Conservation (phyloP, 192 early-diverging fungal genomes). For the Funneliformis mosseae region DNA sequence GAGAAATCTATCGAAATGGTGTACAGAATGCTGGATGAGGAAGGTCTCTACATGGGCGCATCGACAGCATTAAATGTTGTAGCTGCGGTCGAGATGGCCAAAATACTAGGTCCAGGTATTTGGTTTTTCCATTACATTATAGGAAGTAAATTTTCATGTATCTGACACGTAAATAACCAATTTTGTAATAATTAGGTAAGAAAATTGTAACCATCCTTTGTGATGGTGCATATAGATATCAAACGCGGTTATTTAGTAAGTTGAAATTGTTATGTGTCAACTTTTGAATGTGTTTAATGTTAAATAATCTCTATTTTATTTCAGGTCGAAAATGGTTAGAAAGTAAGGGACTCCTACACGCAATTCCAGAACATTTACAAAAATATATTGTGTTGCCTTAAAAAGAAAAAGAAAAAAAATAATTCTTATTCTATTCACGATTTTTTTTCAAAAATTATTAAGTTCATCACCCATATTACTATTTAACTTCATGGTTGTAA, state of each 20-base stretch:
- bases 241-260: conserved; percentile 78
- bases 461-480: too few species aligned
- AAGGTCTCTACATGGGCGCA: conserved; percentile 92
- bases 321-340: conserved; percentile 80
- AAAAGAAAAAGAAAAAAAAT: neutral
- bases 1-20: conserved; percentile 83
- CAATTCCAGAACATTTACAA: conserved; percentile 82
- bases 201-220: conserved; percentile 86
- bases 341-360: conserved; percentile 73
- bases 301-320: neutral
- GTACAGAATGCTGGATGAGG: conserved; percentile 88
- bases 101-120: conserved; percentile 76
- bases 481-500: too few species aligned
- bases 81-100: conserved; percentile 90
- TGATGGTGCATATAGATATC: conserved; percentile 89
- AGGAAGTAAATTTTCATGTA: neutral
- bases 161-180: neutral
- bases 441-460: too few species aligned
- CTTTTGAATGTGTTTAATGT: neutral
- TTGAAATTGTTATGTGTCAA: conserved; percentile 6
- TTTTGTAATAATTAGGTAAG: conserved; percentile 42
- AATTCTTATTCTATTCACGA: neutral
- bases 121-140: neutral
- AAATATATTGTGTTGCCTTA: conserved; percentile 80
- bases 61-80: conserved; percentile 91